These are phyloP conservation scores for Heterobasidion parviporum DNA, from an alignment of 1,284 basidiomycete genomes.

Conservation along the genomic window DNA sequence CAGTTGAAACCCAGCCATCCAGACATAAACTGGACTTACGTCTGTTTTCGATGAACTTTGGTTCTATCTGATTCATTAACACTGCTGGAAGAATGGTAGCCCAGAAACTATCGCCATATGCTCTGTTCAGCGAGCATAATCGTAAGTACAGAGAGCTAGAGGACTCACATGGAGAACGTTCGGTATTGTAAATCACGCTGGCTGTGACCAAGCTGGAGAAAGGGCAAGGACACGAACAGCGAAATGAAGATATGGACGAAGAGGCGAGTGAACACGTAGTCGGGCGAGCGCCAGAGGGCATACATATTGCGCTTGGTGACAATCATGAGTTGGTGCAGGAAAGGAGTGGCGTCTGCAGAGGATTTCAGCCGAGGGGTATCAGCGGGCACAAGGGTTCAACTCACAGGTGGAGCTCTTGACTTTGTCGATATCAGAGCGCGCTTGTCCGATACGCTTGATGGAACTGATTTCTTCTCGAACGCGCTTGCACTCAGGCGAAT, in stretches of 20 bases:
- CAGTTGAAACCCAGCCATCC: neutral
- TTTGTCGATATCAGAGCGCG: slow-evolving; percentile 37
- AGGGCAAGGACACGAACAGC: slow-evolving; percentile 76
- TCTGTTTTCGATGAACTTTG: slow-evolving; percentile 80
- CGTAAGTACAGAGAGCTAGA: neutral
- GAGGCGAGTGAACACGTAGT: slow-evolving; percentile 78
- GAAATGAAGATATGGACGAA: slow-evolving; percentile 76
- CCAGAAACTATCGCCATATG: slow-evolving; percentile 47
- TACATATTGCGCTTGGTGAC: slow-evolving; percentile 70
- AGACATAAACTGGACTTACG: slow-evolving; percentile 24
- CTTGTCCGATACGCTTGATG: slow-evolving; percentile 37
- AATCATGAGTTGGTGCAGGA: slow-evolving; percentile 70
- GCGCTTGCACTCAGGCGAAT: slow-evolving; percentile 34
- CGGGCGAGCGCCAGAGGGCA: slow-evolving; percentile 79
- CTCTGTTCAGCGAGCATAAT: neutral
- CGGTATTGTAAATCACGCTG: slow-evolving; percentile 76
- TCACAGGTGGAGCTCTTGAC: neutral
- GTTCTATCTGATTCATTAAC: slow-evolving; percentile 77
- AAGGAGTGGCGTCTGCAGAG: slow-evolving; percentile 66
- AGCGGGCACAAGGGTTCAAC: neutral
- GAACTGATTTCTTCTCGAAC: slow-evolving; percentile 24
- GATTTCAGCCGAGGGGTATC: neutral
- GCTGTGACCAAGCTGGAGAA: slow-evolving; percentile 68
- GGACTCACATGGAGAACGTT: slow-evolving; percentile 60
- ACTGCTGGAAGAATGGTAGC: slow-evolving; percentile 65